Conservation (phyloP, 306 rosid genomes). For the Oxytropis ochrocephala region DNA sequence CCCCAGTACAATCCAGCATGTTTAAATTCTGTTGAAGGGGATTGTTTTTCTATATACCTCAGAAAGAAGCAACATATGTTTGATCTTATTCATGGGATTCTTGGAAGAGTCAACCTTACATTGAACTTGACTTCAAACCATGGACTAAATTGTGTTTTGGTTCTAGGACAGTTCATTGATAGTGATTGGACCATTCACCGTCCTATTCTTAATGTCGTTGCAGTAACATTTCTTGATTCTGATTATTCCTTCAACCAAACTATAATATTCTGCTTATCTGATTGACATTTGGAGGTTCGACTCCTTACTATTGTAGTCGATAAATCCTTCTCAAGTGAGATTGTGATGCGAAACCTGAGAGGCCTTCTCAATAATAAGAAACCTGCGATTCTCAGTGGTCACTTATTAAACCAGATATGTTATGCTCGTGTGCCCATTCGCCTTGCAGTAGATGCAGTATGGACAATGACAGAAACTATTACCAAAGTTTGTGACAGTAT, state of each 20-base stretch:
- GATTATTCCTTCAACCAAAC: constrained; percentile 52
- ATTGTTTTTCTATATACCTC: constrained; percentile 48
- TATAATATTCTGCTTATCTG: constrained; percentile 53
- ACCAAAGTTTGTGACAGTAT: constrained; percentile 66
- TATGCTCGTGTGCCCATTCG: constrained; percentile 71
- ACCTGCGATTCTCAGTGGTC: constrained; percentile 66
- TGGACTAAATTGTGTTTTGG: constrained; percentile 52
- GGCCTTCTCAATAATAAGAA: constrained; percentile 60
- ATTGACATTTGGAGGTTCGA: constrained; percentile 74
- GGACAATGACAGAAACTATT: constrained; percentile 41
- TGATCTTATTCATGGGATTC: constrained; percentile 51
- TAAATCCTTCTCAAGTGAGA: too few species aligned
- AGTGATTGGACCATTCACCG: constrained; percentile 63
- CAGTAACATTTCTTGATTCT: constrained; percentile 53
- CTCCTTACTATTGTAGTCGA: constrained; percentile 57
- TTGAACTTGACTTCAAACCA: constrained; percentile 69
- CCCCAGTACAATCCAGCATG: constrained; percentile 57
- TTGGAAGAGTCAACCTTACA: constrained; percentile 73
- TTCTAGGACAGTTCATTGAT: constrained; percentile 84
- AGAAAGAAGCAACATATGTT: constrained; percentile 60
- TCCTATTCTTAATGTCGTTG: constrained; percentile 63
- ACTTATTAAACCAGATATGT: constrained; percentile 66
- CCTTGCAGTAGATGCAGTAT: constrained; percentile 54
- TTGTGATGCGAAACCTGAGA: constrained; percentile 51
- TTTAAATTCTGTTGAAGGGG: constrained; percentile 41